Evolutionary conservation across 2,329 filamentous ascomycete species (phyloP).

Genomic region (Fusarium sp.): DNA sequence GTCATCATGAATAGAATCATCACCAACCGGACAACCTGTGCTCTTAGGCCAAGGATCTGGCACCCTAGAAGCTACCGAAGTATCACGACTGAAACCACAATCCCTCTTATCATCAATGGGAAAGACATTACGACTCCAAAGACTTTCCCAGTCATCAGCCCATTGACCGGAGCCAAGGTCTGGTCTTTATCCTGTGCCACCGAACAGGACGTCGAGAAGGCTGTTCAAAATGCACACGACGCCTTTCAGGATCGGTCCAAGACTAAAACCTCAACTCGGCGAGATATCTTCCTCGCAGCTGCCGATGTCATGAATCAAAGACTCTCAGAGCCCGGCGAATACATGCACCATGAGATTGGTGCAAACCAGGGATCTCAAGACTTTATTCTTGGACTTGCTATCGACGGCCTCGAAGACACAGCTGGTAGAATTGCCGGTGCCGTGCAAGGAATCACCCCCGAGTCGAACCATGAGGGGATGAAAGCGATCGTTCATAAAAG

Average conservation of each 20-base stretch:
- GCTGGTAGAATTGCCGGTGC: constrained; percentile 53
- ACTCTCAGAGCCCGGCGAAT: constrained; percentile 4
- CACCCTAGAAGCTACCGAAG: too few relatives aligned
- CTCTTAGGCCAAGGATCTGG: too few relatives aligned
- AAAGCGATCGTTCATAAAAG: constrained; percentile 28
- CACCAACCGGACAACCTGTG: too few relatives aligned
- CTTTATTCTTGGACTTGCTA: constrained; percentile 52
- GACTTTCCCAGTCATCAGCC: constrained; percentile 17
- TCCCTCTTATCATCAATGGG: constrained; percentile 30
- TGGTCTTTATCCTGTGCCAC: constrained; percentile 26
- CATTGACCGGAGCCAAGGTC: constrained; percentile 19
- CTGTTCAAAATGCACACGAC: constrained; percentile 10
- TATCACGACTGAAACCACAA: too few relatives aligned
- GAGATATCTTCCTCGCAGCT: constrained; percentile 25
- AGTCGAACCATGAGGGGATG: constrained; percentile 39
- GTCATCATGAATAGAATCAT: too few relatives aligned
- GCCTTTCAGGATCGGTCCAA: constrained; percentile 20
- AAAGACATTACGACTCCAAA: constrained; percentile 19
- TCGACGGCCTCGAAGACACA: constrained; percentile 54
- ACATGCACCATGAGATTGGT: constrained; percentile 28
- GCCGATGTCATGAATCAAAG: constrained; percentile 20
- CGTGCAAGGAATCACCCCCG: constrained; percentile 50
- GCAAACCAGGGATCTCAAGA: constrained; percentile 24
- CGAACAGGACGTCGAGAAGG: constrained; percentile 10
- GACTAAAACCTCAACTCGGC: constrained; percentile 18